These are phyloP conservation scores for Juncus effusus DNA, from an alignment of 176 grass and related monocot genomes.

Conservation along the genomic window DNA sequence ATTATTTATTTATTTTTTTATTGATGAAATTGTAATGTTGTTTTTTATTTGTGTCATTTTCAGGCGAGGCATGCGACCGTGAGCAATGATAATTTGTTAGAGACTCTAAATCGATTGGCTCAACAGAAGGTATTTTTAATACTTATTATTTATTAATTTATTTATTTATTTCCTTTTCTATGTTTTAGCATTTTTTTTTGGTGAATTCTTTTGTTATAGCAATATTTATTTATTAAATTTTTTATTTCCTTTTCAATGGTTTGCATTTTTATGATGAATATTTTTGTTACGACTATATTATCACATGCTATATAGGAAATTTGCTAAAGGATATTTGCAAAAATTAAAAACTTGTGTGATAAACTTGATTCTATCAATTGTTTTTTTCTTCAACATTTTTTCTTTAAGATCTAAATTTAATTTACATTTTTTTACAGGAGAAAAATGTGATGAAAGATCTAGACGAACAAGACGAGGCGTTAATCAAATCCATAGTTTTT, in stretches of 20 bases:
- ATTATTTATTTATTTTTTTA: too few species aligned
- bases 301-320: too few species aligned
- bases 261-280: too few species aligned
- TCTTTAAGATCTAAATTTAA: background rate
- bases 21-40: background rate
- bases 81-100: conserved; percentile 73
- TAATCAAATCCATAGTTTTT: conserved; percentile 86
- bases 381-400: background rate
- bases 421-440: conserved; percentile 28
- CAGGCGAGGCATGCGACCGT: conserved; percentile 95
- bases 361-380: too few species aligned
- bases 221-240: too few species aligned
- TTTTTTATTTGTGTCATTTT: conserved; percentile 20
- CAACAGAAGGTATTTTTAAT: conserved; percentile 37
- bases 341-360: too few species aligned
- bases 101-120: conserved; percentile 70
- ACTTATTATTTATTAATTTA: conserved; percentile 2
- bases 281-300: too few species aligned
- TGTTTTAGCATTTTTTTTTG: too few species aligned
- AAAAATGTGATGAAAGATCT: conserved; percentile 57
- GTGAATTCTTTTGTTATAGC: too few species aligned
- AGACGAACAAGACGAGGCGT: conserved; percentile 78
- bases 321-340: too few species aligned
- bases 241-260: too few species aligned
- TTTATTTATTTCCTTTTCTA: too few species aligned